Evolutionary conservation across 345 rosid species (phyloP).

Genomic region (Syzygium aromaticum): DNA sequence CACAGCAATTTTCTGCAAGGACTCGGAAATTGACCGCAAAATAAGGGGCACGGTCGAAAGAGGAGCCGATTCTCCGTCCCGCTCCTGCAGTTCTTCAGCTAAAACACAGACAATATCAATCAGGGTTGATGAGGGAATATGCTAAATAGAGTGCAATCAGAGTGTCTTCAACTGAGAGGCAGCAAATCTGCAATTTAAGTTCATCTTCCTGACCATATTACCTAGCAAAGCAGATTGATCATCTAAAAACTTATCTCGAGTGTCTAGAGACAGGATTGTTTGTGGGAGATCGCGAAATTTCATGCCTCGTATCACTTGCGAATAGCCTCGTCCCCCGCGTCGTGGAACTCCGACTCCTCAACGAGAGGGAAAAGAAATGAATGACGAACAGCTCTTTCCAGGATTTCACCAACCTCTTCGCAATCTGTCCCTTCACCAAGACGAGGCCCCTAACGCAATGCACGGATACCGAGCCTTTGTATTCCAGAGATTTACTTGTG

Average conservation of each 20-base stretch:
- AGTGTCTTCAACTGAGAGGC: not conserved
- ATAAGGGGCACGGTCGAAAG: not conserved
- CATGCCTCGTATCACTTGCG: not conserved
- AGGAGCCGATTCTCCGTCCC: not conserved
- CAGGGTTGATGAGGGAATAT: not conserved
- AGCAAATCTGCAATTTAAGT: not conserved
- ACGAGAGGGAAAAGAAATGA: not conserved
- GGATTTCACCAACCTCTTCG: not conserved
- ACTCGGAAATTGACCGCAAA: not conserved
- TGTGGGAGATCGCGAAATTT: not conserved
- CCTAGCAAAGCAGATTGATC: not conserved
- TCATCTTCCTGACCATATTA: not conserved
- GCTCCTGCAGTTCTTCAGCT: not conserved
- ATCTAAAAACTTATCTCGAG: not conserved
- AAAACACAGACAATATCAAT: not conserved
- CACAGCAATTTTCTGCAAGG: not conserved
- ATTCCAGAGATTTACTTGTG: not conserved
- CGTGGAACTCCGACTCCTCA: fast-evolving
- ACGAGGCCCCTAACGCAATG: not conserved
- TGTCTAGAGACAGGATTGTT: not conserved
- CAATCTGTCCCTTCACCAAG: not conserved
- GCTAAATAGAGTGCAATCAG: not conserved
- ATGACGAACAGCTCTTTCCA: not conserved
- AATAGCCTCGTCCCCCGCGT: not conserved
- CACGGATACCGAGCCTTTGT: not conserved